phyloP scores from a whole-genome alignment of 805 yeast genomes.

The Pichia membranifaciens region DNA sequence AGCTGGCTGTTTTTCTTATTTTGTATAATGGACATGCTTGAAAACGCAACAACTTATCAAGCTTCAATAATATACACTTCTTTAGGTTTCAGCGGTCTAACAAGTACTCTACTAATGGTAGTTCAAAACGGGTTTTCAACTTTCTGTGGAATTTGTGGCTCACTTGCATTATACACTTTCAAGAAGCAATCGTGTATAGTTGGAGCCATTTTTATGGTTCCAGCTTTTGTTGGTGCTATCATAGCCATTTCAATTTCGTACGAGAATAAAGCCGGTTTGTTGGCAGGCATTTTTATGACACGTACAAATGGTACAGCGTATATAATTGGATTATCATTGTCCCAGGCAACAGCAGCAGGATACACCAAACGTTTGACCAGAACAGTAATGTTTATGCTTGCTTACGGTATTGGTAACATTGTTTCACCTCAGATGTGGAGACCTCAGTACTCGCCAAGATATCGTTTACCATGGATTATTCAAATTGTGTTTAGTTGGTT shows the following conservation, averaged over 20 bases:
- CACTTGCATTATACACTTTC: constrained; percentile 12
- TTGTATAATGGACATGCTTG: constrained; percentile 17
- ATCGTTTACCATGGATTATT: constrained; percentile 42
- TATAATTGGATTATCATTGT: constrained; percentile 26
- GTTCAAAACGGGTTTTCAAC: constrained; percentile 21
- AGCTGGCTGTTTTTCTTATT: constrained; percentile 35
- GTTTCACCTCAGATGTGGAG: constrained; percentile 52
- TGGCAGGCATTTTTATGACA: constrained; percentile 29
- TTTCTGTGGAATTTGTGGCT: constrained; percentile 15
- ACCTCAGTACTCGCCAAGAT: constrained; percentile 39
- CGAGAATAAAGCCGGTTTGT: constrained; percentile 35
- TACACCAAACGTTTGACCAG: constrained; percentile 45
- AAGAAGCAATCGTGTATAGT: constrained; percentile 25
- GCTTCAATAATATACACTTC: constrained; percentile 15
- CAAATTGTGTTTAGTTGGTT: constrained; percentile 44
- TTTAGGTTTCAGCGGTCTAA: constrained; percentile 16
- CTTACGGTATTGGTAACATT: constrained; percentile 42
- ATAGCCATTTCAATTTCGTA: constrained; percentile 37
- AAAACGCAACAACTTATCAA: constrained; percentile 20
- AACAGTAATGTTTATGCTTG: constrained; percentile 39
- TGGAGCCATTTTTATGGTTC: constrained; percentile 34
- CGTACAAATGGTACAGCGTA: constrained; percentile 13
- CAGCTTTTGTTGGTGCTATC: constrained; percentile 40
- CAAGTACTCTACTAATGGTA: constrained; percentile 19
- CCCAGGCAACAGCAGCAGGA: constrained; percentile 37